Base-by-base conservation (phyloP, 306 rosid species). In the Arachis hypogaea region DNA sequence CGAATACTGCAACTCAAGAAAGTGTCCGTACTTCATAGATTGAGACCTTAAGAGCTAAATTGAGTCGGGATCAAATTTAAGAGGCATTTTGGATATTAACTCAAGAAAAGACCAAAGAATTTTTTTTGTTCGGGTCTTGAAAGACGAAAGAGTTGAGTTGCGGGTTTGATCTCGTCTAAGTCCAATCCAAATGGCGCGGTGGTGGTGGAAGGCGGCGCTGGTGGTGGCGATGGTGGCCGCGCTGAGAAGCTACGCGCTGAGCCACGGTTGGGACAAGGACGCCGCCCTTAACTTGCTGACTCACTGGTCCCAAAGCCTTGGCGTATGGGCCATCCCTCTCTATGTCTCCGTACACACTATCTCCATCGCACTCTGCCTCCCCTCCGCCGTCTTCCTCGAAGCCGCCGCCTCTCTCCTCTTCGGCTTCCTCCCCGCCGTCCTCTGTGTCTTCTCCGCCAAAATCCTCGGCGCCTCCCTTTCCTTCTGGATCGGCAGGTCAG, bases 401-500 rank as follows among this genome's bases (percentile, higher is more conserved):
- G 93, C 97, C 59, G 87, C 87, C 14, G 87, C 96, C 63, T 85
- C 97, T 61, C 80, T 92, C 42, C 91, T 94, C 41, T 94, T 94
- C 68, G 99, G 96, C 33, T 94, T 88, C 83, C 58, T 88, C 67
- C 87, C 92, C 3, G 97, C 91, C 6, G 78, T 94, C 1, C 73
- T 86, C 38, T 92, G 88, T 65, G 99, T 94, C 81, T 89, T 94
- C 87, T 71, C 86, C 2, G 99, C 99, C 38, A 94, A 94, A 90
- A 46, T 94, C 16, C 90, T 92, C 12, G 99, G 90, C 1, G 99
- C 97, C 0, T 94, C 97, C 40, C 90, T 92, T 68, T 92, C 99
- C 1, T 94, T 94, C 77, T 82, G 82, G 76, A 77, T 94, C 84
- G 99, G 97, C 76, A 92, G 98, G 98, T 91, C 2, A 1, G 18